Evolutionary conservation across 768 basidiomycete species (phyloP).

Genomic region (Boletus tomentosulus): DNA sequence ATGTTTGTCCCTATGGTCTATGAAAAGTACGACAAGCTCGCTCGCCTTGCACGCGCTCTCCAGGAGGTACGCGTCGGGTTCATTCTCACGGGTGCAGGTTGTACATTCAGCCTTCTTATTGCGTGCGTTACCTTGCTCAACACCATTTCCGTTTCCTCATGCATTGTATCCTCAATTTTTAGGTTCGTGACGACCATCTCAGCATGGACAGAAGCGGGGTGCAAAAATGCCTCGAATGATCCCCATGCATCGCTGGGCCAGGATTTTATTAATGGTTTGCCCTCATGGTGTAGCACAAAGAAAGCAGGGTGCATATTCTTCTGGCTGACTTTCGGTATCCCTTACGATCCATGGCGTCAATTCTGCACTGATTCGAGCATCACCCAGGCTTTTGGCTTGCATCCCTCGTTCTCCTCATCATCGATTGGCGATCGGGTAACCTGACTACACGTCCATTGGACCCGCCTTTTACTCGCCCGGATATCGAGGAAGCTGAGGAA

Average conservation of each 20-base stretch:
- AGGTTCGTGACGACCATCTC: conserved; percentile 77
- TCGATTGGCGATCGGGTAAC: conserved; percentile 77
- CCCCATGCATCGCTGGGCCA: conserved; percentile 69
- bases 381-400: conserved; percentile 68
- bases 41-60: conserved; percentile 72
- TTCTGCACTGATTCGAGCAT: conserved; percentile 7
- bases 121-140: conserved; percentile 50
- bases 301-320: conserved; percentile 88
- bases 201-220: conserved; percentile 86
- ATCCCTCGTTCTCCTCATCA: conserved; percentile 59
- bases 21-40: conserved; percentile 81
- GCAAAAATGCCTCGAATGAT: conserved; percentile 79
- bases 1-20: conserved; percentile 74
- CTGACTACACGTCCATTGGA: conserved; percentile 49
- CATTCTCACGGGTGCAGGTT: conserved; percentile 73
- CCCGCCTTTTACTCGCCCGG: conserved; percentile 69
- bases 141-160: conserved; percentile 12
- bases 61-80: conserved; percentile 80
- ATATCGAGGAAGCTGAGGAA: conserved; percentile 45
- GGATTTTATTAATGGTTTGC: conserved; percentile 62
- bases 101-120: conserved; percentile 63
- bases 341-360: background rate
- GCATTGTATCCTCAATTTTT: conserved; percentile 1
- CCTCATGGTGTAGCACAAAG: conserved; percentile 89
- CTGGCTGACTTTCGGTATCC: conserved; percentile 73